Evolutionary conservation across 371 early-diverging fungal species (phyloP).

Genomic region (Mucor mucedo): DNA sequence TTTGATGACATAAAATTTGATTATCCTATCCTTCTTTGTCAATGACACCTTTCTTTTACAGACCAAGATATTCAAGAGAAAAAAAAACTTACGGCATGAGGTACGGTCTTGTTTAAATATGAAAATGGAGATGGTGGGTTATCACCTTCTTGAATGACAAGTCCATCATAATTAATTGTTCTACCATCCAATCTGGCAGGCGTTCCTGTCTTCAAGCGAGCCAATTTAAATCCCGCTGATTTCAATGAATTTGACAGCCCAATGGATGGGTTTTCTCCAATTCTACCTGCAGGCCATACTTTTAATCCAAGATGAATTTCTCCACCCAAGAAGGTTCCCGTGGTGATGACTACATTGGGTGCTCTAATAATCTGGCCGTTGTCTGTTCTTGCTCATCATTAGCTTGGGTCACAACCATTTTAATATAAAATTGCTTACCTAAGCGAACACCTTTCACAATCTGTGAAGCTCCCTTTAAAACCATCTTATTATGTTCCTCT

Average conservation of each 20-base stretch:
- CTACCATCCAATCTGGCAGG: conserved; percentile 80
- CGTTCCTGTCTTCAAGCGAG: conserved; percentile 85
- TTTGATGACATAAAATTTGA: conserved; percentile 81
- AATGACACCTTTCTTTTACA: no score
- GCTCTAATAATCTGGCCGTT: conserved; percentile 71
- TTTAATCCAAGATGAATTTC: conserved; percentile 83
- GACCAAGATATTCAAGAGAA: neutral
- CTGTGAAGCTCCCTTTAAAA: conserved; percentile 34
- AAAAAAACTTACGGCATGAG: conserved; percentile 51
- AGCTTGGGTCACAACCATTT: neutral
- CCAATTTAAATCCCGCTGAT: conserved; percentile 76
- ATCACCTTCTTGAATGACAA: conserved; percentile 76
- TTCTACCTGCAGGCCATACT: conserved; percentile 80
- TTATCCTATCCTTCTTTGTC: conserved; percentile 36
- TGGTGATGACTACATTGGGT: conserved; percentile 81
- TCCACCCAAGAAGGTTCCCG: conserved; percentile 86
- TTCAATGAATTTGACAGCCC: conserved; percentile 78
- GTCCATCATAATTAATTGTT: conserved; percentile 74
- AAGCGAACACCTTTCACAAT: conserved; percentile 45
- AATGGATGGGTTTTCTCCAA: conserved; percentile 77
- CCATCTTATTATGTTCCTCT: conserved; percentile 30
- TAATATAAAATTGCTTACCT: conserved; percentile 28
- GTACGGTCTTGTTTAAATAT: conserved; percentile 70
- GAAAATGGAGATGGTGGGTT: conserved; percentile 81
- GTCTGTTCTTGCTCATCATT: conserved; percentile 36